phyloP scores from a whole-genome alignment of 345 rosid species.

The Murraya paniculata region DNA sequence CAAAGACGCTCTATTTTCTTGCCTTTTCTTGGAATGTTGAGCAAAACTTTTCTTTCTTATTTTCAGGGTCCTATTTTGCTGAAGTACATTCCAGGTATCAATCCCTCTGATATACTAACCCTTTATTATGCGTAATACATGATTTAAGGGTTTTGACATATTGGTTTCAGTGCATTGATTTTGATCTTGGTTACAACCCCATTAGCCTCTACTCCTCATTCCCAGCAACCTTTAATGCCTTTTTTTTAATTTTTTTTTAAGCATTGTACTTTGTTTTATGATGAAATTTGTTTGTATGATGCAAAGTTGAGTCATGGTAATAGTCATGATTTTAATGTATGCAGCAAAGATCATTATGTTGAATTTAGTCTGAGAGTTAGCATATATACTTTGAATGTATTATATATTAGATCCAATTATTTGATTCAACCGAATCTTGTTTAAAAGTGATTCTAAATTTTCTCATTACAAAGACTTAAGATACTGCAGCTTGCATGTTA shows the following conservation, averaged over 20 bases:
- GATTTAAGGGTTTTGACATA: background rate
- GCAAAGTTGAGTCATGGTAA: background rate
- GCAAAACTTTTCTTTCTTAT: too few relatives aligned
- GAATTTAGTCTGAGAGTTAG: background rate
- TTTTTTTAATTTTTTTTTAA: background rate
- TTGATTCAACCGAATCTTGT: background rate
- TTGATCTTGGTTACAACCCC: background rate
- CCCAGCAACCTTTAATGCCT: background rate
- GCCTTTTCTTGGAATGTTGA: too few relatives aligned
- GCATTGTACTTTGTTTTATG: background rate
- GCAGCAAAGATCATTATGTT: background rate
- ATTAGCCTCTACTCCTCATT: background rate
- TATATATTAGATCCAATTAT: background rate
- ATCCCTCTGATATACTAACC: too few relatives aligned
- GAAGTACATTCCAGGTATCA: too few relatives aligned
- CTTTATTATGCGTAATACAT: background rate
- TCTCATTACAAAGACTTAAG: background rate
- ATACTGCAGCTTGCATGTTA: background rate
- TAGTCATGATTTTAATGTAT: background rate
- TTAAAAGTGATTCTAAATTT: background rate
- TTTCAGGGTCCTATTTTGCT: too few relatives aligned
- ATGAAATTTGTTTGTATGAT: background rate
- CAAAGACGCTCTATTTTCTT: too few relatives aligned
- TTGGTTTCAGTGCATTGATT: background rate
- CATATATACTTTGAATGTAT: background rate